A percentile compares a stretch with the other conserved stretches of the same genome.
Evolutionary conservation across 2,329 filamentous ascomycete species (phyloP).

Genomic region (Fusarium sp.): DNA sequence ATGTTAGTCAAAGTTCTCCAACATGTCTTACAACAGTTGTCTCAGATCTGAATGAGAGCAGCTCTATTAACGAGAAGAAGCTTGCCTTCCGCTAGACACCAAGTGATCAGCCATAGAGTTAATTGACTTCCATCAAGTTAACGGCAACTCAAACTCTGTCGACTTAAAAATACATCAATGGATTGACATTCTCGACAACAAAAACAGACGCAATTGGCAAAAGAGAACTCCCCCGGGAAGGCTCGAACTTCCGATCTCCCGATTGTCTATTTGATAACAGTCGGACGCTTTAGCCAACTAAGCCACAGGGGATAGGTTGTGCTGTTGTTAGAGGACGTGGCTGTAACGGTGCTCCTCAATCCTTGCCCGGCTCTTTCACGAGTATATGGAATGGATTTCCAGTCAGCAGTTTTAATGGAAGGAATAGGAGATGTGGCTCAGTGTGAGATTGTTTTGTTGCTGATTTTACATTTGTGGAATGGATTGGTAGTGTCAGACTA

Average conservation of each 20-base stretch:
- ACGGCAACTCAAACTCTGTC: neutral
- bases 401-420: accelerated
- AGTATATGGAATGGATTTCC: neutral
- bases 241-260: slow-evolving; percentile 47
- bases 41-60: neutral
- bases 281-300: slow-evolving; percentile 43
- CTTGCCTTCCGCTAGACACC: too few relatives aligned
- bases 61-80: too few relatives aligned
- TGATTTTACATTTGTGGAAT: neutral
- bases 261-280: slow-evolving; percentile 42
- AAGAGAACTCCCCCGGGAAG: slow-evolving; percentile 43
- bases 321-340: neutral
- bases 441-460: too few relatives aligned
- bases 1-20: neutral
- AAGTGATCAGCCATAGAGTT: too few relatives aligned
- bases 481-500: neutral
- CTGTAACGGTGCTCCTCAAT: neutral
- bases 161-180: neutral
- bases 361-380: neutral
- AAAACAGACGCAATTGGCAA: neutral
- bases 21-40: neutral
- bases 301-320: slow-evolving; percentile 36
- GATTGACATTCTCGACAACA: neutral
- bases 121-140: neutral
- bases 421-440: neutral